Base-by-base conservation (phyloP, 2,329 filamentous ascomycete species). In the Pseudogymnoascus sp. region DNA sequence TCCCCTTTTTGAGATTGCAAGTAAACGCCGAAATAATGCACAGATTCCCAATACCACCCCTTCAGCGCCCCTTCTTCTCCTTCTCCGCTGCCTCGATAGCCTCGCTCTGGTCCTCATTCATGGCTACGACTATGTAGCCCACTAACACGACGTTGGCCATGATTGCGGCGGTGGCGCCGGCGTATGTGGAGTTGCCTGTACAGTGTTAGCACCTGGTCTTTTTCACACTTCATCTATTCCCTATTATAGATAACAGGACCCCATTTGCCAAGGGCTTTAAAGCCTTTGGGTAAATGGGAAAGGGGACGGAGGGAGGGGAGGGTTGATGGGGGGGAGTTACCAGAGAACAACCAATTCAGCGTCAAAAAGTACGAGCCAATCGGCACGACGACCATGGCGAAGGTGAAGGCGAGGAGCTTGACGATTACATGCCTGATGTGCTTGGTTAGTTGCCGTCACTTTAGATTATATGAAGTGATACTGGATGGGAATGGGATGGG, bases 101-200 rank as follows among this genome's bases (percentile, higher is more conserved):
- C 38, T 74, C 66, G 10, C 75, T 77, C 64, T 83, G 80, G 72
- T 97, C 95, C 75, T 99, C 95, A 65, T 83, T 87, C 83, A 96
- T 93, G 3, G 95, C 95, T 19, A 96, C 91, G 63, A 97, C 78
- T 46, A 97, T 85, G 75, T 97, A 99, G n/a, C 83, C 86, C 64
- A 97, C 83, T 60, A 99, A 79, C 3, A 99, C 91, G 1, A 96
- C 83, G 70, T 99, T 99, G 11, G 95, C 95, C 74, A 96, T 86
- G 60, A 97, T 77, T 19, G 95, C 95, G 1, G 95, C 95, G 35
- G 89, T 79, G 0, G 86, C 92, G 13, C 93, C 95, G 3, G 93
- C 91, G 70, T 87, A 93, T 1, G 93, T 96, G 13, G 91, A 84
- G 76, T 96, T 96, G 68, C 92, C 93, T 96, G 64, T 59, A 21